A percentile compares a stretch with the other conserved stretches of the same genome.
Conservation (phyloP, 306 rosid genomes). For the Begonia loranthoides region DNA sequence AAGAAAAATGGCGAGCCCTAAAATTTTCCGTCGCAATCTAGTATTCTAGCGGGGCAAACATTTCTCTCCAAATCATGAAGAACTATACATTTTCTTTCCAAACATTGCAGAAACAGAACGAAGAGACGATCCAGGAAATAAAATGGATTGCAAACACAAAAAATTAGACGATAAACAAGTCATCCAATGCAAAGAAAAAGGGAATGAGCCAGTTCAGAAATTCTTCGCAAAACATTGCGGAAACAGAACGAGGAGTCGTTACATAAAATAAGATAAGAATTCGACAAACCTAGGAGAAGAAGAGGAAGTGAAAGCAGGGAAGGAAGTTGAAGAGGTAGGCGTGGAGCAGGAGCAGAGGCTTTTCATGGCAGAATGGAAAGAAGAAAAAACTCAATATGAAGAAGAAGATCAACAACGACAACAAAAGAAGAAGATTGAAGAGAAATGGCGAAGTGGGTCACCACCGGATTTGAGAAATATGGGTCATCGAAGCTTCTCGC, state of each 20-base stretch:
- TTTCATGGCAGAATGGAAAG: slow-evolving; percentile 7
- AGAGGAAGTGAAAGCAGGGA: slow-evolving; percentile 1
- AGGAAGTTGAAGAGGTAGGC: slow-evolving; percentile 5
- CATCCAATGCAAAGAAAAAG: no score
- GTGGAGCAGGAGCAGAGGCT: slow-evolving; percentile 10
- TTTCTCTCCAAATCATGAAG: no score
- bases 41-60: no score
- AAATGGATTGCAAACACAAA: no score
- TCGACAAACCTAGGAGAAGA: not conserved
- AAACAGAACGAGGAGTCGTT: not conserved
- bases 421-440: not conserved
- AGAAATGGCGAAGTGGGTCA: not conserved
- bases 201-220: no score
- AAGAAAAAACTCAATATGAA: not conserved
- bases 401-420: not conserved
- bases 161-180: no score
- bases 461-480: not conserved
- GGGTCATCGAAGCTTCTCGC: not conserved
- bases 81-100: no score
- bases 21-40: no score
- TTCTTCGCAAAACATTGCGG: no score
- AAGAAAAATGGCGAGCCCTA: no score
- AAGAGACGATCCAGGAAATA: no score
- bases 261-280: not conserved
- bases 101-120: no score